These are phyloP conservation scores for Leccinum incarnatum DNA, from an alignment of 768 basidiomycete species.

Conservation along the genomic window DNA sequence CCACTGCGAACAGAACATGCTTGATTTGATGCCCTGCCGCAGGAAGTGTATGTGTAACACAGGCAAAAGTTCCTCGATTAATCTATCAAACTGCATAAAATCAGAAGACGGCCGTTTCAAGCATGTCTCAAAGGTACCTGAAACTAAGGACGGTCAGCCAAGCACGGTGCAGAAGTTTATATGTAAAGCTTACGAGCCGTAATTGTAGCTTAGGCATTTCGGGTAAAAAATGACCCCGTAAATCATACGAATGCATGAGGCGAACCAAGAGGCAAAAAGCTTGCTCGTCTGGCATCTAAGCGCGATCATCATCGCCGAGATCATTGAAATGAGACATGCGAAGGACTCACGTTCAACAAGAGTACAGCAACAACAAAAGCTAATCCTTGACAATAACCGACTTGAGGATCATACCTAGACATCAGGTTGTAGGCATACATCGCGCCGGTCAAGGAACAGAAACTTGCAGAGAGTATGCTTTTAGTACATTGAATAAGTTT, in stretches of 20 bases:
- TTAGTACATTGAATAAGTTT: conserved; percentile 95
- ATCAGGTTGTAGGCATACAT: conserved; percentile 6
- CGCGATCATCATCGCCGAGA: not conserved
- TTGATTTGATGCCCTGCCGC: conserved; percentile 92
- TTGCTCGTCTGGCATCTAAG: conserved; percentile 98
- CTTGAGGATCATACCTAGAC: conserved; percentile 79
- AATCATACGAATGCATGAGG: conserved; percentile 94
- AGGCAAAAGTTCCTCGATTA: conserved; percentile 90
- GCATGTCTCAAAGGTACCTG: conserved; percentile 43
- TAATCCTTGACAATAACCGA: conserved; percentile 97
- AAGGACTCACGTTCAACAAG: conserved; percentile 72
- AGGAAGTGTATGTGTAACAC: conserved; percentile 92
- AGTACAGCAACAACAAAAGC: conserved; percentile 96
- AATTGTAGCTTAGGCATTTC: conserved; percentile 98
- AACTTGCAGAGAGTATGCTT: conserved; percentile 90
- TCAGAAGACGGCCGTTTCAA: conserved; percentile 16
- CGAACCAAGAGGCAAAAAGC: conserved; percentile 94
- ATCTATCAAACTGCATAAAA: conserved; percentile 75
- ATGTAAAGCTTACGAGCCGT: conserved; percentile 62
- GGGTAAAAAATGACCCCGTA: conserved; percentile 95
- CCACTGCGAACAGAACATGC: conserved; percentile 99
- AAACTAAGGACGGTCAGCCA: conserved; percentile 41
- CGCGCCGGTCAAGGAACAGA: not conserved
- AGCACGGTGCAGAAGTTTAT: not conserved
- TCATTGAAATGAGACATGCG: not conserved